Base-by-base conservation (phyloP, 2,329 filamentous ascomycete genomes). In the Emergomyces orientalis region DNA sequence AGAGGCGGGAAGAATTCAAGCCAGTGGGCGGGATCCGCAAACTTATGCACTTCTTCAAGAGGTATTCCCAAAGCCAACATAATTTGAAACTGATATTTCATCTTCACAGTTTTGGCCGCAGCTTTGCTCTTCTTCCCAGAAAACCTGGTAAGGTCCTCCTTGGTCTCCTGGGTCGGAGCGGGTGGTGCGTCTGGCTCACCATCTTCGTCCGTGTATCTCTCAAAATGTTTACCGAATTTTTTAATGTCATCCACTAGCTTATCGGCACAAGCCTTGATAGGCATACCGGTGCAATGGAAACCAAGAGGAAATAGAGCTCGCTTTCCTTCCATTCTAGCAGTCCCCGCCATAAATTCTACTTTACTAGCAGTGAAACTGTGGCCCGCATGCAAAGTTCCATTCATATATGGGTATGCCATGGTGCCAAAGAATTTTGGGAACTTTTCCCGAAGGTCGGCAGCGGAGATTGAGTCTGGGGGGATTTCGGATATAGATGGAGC, bases 281-380 rank as follows among this genome's bases (percentile, higher is more conserved):
- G 91, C 88, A 99, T 95, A 70, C 94, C 94, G 0, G 93, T 97
- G 78, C 89, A 91, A 81, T 99, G 94, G 80, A 91, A 99, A 39
- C 93, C 94, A 72, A 94, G 88, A 63, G 94, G 94, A 75, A 94
- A 97, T 61, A 97, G 81, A 63, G 88, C 83, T 61, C 88, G 84
- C 81, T 93, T 93, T 72, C 94, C 94, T 75, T 91, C 86, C 90
- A 97, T 95, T 62, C 93, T 84, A 56, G 89, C 88, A 73, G 91
- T 92, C 52, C 93, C 91, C 30, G 88, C 85, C 63, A 87, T 88
- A 76, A 97, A 99, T 78, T 99, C 94, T 70, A 96, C 86, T 78
- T 99, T 99, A 72, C 85, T 89, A 65, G 90, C 86, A 27, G 91
- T 94, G 77, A 99, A 97, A 69, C 86, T 88, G 80, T 99, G 94